Percentiles rank a stretch among this genome's conserved stretches.
phyloP scores from a whole-genome alignment of 768 basidiomycete genomes.

The Tricholoma bakamatsutake region DNA sequence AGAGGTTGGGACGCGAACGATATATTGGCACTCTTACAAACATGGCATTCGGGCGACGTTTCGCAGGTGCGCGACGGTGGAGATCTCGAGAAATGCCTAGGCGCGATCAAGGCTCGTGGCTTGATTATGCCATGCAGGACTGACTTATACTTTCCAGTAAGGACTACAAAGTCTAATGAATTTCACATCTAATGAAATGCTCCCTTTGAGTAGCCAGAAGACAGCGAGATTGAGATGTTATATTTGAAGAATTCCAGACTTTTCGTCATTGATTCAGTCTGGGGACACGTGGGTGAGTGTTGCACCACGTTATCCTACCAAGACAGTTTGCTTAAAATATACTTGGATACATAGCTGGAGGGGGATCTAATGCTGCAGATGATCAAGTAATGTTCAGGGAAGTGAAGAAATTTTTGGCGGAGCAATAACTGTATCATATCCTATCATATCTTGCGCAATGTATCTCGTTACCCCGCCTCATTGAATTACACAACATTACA shows the following conservation, averaged over 20 bases:
- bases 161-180: constrained; percentile 14
- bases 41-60: constrained; percentile 47
- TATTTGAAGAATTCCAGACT: constrained; percentile 35
- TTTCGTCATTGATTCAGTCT: constrained; percentile 48
- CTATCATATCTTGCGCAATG: too few species aligned
- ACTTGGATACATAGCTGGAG: constrained; percentile 32
- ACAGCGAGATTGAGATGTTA: constrained; percentile 43
- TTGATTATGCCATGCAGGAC: constrained; percentile 56
- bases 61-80: constrained; percentile 38
- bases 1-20: constrained; percentile 50
- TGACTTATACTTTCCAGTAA: constrained; percentile 47
- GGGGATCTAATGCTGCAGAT: constrained; percentile 33
- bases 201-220: constrained; percentile 39
- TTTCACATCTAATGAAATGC: not conserved
- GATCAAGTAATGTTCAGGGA: constrained; percentile 36
- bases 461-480: too few species aligned
- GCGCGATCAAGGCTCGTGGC: constrained; percentile 42
- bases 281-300: constrained; percentile 50
- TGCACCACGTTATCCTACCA: not conserved
- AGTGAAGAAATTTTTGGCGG: constrained; percentile 40
- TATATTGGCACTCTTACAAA: constrained; percentile 39
- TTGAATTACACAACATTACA: too few species aligned
- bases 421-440: too few species aligned
- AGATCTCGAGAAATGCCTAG: constrained; percentile 34
- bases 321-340: not conserved